A percentile compares a stretch with the other conserved stretches of the same genome.
Evolutionary conservation across 1,284 basidiomycete species (phyloP).

Genomic region (Pterulicium gracile): DNA sequence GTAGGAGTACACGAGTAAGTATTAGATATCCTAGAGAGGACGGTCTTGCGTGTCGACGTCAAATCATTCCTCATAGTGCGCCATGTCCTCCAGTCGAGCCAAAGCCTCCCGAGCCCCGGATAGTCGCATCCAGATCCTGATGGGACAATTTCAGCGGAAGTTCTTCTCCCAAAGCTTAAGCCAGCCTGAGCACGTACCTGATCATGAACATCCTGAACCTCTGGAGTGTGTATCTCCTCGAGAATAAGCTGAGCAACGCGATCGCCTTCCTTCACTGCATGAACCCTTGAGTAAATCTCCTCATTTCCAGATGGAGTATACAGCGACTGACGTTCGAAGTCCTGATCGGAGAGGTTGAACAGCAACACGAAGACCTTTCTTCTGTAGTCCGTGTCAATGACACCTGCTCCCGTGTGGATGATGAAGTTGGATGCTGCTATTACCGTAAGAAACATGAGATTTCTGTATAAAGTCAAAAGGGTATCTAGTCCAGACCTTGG

Average conservation of each 20-base stretch:
- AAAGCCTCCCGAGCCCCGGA: constrained; percentile 83
- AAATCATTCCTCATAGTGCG: no score
- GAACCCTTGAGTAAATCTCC: constrained; percentile 2
- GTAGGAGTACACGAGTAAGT: no score
- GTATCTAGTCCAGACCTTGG: constrained; percentile 88
- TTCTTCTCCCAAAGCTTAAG: background rate
- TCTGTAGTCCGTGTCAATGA: constrained; percentile 94
- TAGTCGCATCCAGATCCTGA: constrained; percentile 75
- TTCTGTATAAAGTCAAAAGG: constrained; percentile 1
- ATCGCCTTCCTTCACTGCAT: constrained; percentile 79
- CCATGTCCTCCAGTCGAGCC: constrained; percentile 86
- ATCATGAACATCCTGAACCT: constrained; percentile 79
- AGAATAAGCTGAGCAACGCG: constrained; percentile 92
- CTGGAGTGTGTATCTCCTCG: constrained; percentile 83
- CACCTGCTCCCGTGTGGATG: constrained; percentile 95
- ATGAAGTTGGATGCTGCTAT: constrained; percentile 86
- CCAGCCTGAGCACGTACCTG: constrained; percentile 38
- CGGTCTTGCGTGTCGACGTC: no score
- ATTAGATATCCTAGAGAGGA: no score
- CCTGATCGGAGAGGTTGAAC: constrained; percentile 85
- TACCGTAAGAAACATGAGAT: background rate
- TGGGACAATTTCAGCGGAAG: constrained; percentile 4
- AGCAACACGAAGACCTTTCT: constrained; percentile 89
- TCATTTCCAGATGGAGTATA: background rate
- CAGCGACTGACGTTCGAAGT: constrained; percentile 62